Evolutionary conservation across 495 filamentous ascomycete genomes (phyloP).

Genomic region (Aspergillus indologenus): DNA sequence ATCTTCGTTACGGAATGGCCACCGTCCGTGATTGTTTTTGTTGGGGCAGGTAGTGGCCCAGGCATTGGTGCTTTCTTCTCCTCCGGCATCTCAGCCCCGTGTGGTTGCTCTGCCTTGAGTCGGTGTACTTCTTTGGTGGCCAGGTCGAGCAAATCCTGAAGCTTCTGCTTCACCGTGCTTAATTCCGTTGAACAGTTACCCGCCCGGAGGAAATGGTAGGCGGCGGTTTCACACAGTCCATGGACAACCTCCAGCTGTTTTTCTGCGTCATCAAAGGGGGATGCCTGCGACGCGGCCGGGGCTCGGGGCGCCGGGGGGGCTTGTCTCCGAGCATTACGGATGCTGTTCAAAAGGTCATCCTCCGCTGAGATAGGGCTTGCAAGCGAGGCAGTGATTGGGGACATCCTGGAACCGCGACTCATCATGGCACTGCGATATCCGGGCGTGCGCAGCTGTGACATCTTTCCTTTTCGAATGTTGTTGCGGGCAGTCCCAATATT

Average conservation of each 20-base stretch:
- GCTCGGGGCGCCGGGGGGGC: conserved; percentile 18
- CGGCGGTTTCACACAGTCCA: conserved; percentile 75
- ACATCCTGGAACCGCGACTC: neutral
- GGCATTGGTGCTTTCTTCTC: conserved; percentile 15
- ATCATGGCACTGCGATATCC: conserved; percentile 18
- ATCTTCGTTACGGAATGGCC: conserved; percentile 14
- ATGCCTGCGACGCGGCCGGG: conserved; percentile 7
- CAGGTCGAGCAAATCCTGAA: conserved; percentile 41
- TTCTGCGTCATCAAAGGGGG: conserved; percentile 66
- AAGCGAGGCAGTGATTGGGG: neutral
- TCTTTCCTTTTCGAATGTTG: conserved; percentile 74
- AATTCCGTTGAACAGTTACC: conserved; percentile 78
- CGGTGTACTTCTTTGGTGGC: conserved; percentile 40
- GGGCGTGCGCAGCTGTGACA: conserved; percentile 28
- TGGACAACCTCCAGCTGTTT: conserved; percentile 75
- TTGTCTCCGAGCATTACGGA: conserved; percentile 33
- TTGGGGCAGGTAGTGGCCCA: conserved; percentile 11
- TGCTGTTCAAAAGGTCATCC: conserved; percentile 18
- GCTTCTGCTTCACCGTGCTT: conserved; percentile 58
- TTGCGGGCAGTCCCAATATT: conserved; percentile 77
- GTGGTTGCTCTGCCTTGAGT: conserved; percentile 35
- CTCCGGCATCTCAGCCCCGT: conserved; percentile 20
- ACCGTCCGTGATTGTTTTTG: conserved; percentile 4
- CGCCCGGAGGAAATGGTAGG: conserved; percentile 80
- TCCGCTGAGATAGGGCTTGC: neutral